Evolutionary conservation across 1,139 yeast species (phyloP), one percentile per base, ranked within the genome.

Genomic region (Sugiyamaella xylanicola): DNA sequence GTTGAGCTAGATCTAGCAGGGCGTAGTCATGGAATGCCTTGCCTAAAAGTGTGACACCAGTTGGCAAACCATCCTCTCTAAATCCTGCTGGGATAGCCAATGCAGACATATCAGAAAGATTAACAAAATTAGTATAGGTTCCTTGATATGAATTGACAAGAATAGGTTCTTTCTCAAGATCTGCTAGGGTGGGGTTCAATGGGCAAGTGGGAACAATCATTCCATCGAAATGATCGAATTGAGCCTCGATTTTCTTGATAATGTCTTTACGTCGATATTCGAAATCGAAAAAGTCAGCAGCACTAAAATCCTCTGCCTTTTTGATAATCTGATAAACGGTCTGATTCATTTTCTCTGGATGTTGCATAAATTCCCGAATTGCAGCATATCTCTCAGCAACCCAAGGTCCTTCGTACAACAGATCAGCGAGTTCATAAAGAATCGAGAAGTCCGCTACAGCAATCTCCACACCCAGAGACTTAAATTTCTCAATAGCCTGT

Each of bases 401-500:
- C 99, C 99, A 93, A n/a, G 98, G 89, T 56, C 99, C 99, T 66
- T 92, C 97, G 71, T 93, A 93, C 45, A 93, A 79, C 68, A 93
- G 86, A 63, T 82, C 82, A n/a, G 98, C 99, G 59, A 93, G 78
- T 48, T 86, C 87, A 60, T 87, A 75, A 50, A 93, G 77, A 9
- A 91, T 87, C 11, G 84, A 74, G 67, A 92, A 90, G 72, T 89
- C 91, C 41, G 85, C 72, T 9, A 84, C 75, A 13, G 80, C 78
- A 43, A 87, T 72, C 53, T 80, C 81, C 39, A 86, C 88, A 40
- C 87, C 85, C 16, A 79, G 67, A 25, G 73, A 67, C 46, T 78
- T 72, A 63, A 91, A 79, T 44, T 77, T 73, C 32, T 77, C 78
- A 27, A 91, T 78, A 1, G 96, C 91, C 32, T 75, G 70, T 22